Percentiles rank a stretch among this genome's conserved stretches.
These are phyloP conservation scores for Eutreptiella sp. DNA, from an alignment of 208 protist species.

Conservation along the genomic window DNA sequence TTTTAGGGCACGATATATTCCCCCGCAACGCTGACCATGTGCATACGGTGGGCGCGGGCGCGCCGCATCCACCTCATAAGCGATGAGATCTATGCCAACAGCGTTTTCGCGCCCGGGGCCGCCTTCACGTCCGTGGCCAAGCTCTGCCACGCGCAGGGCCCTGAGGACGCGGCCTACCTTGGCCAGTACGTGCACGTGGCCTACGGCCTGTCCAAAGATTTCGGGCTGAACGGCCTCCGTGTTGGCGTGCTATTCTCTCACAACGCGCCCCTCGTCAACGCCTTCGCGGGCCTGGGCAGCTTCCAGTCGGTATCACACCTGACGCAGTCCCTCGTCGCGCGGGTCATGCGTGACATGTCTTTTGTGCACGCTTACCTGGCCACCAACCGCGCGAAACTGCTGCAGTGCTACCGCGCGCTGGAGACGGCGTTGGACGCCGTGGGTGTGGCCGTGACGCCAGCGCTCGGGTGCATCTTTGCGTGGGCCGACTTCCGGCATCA, in stretches of 20 bases:
- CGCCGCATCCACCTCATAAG: slow-evolving; percentile 14
- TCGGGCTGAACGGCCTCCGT: slow-evolving; percentile 14
- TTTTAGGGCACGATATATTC: no score
- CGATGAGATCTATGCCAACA: slow-evolving; percentile 19
- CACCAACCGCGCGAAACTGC: not conserved
- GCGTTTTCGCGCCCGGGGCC: not conserved
- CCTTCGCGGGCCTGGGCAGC: not conserved
- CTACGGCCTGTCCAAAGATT: slow-evolving; percentile 21
- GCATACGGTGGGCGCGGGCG: slow-evolving; percentile 10
- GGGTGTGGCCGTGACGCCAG: not conserved
- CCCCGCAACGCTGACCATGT: no score
- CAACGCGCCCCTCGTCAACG: not conserved
- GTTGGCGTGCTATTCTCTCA: slow-evolving; percentile 2
- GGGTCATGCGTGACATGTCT: not conserved
- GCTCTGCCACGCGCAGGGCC: no score
- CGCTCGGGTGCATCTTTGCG: not conserved
- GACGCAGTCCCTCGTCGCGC: not conserved
- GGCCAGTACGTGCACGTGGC: slow-evolving; percentile 4
- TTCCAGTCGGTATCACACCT: no score
- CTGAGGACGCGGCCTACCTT: no score
- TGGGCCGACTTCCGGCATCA: not conserved
- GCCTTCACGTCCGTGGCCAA: not conserved
- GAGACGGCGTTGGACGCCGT: not conserved
- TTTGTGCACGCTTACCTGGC: not conserved
- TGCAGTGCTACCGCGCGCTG: not conserved